Evolutionary conservation across 1,284 basidiomycete species (phyloP), one percentile per base, ranked within the genome.

Genomic region (Ceratobasidium theobromae): DNA sequence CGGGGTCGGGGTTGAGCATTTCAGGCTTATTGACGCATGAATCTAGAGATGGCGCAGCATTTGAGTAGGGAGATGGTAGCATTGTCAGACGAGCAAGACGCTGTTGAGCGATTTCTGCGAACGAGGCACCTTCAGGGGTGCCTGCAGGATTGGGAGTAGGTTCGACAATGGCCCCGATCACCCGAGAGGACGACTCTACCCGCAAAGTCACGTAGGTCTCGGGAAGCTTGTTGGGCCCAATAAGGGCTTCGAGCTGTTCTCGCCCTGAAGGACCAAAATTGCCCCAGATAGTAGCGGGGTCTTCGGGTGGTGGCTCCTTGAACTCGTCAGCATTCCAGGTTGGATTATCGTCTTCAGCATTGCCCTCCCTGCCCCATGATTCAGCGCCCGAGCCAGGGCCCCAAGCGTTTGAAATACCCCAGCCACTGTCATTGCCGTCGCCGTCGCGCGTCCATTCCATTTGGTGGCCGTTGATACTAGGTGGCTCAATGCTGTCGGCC

Each of bases 131-230:
- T 14, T 30, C 41, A 16, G 40, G 21, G 4, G 28, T 28, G 12
- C 51, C 27, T 6, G 51, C 38, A 18, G 51, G 49, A 48, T 53
- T 65, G n/a, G 38, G 38, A n/a, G 52, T 27, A 4, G 62, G 62
- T 21, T 65, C 62, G 51, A 38, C 30, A 9, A 65, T 25, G 5
- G 62, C 28, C 1, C 51, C 62, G 16, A 65, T 53, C 33, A 65
- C 49, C 2, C 62, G 62, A 9, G 62, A 65, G 23, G 49, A 53
- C 14, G 38, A 25, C 40, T 65, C 62, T 11, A 65, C 62, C 8
- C 62, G 62, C 51, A 65, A 33, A 12, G 62, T 65, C 45, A 65
- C 62, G 28, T 65, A 65, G 40, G 40, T 65, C 5, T 53, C 51
- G 18, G 38, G 41, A 25, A 65, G 62, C 9, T 48, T 33, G 40